phyloP scores from a whole-genome alignment of 2,329 filamentous ascomycete species.

The Grosmannia penicillata region DNA sequence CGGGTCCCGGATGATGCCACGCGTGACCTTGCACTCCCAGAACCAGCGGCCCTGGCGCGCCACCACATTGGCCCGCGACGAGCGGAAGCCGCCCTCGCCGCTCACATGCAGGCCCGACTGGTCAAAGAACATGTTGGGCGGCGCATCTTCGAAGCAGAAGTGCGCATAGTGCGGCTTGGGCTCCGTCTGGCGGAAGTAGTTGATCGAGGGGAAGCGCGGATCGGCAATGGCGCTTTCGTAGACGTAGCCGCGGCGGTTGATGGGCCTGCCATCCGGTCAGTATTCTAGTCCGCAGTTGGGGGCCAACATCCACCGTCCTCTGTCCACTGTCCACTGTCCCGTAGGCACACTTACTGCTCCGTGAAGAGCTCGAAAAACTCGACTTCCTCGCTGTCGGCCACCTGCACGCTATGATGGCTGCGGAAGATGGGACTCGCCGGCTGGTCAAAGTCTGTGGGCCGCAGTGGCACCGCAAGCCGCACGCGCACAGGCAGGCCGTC shows the following conservation, averaged over 20 bases:
- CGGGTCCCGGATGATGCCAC: slow-evolving; percentile 41
- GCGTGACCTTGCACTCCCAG: slow-evolving; percentile 83
- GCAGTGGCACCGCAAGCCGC: slow-evolving; percentile 45
- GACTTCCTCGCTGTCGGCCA: slow-evolving; percentile 32
- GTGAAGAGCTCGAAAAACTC: slow-evolving; percentile 48
- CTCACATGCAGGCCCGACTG: slow-evolving; percentile 62
- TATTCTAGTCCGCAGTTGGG: too few species aligned
- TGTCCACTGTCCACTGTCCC: too few species aligned
- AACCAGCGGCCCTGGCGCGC: slow-evolving; percentile 83
- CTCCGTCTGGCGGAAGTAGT: slow-evolving; percentile 84
- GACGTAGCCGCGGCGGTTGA: slow-evolving; percentile 60
- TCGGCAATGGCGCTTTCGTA: slow-evolving; percentile 88
- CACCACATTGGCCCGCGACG: slow-evolving; percentile 79
- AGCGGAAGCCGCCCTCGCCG: slow-evolving; percentile 85
- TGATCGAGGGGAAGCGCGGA: slow-evolving; percentile 67
- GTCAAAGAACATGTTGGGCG: slow-evolving; percentile 72
- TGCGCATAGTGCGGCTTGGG: slow-evolving; percentile 68
- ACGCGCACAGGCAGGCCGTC: slow-evolving; percentile 42
- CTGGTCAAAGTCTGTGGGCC: slow-evolving; percentile 44
- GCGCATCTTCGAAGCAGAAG: slow-evolving; percentile 85
- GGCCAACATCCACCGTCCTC: too few species aligned
- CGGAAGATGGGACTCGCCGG: slow-evolving; percentile 42
- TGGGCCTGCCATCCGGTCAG: too few species aligned
- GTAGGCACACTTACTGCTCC: slow-evolving; percentile 37
- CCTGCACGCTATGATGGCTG: slow-evolving; percentile 36